Evolutionary conservation across 2,329 filamentous ascomycete species (phyloP), one percentile per base, ranked within the genome.

Genomic region (Cadophora gregata): DNA sequence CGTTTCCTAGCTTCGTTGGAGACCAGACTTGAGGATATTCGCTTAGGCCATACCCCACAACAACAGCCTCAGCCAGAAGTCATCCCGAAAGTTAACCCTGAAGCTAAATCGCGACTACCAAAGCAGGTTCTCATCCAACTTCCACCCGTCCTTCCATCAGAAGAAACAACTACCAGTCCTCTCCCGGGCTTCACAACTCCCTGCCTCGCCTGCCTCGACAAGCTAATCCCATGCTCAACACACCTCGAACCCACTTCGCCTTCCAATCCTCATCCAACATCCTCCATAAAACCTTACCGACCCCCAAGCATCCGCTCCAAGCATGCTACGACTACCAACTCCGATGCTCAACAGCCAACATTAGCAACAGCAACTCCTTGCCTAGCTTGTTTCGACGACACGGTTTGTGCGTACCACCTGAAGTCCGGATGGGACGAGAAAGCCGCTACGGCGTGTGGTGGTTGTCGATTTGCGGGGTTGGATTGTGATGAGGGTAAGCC

Each of bases 361-460:
- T 21, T 47, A 36, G 47, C 27, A 8, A n/a, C 47, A 36, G 59
- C 59, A 14, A 51, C 51, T 12, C 59, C 59, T 1, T 62, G 59
- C 31, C 45, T 62, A 0, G 59, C 59, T 27, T 62, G 59, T 38
- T 62, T 62, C 45, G 59, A 62, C 29, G 59, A 62, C 3, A 51
- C 59, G 10, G 48, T 50, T 9, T 62, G 59, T 14, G 59, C 59
- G 1, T 45, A 62, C 6, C 59, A 62, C 27, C 14, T 25, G 25
- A 50, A 25, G 16, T 31, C 12, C 14, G 29, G 29, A 38, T 36
- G 25, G 25, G 45, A 62, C 4, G 31, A 24, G 31, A 59, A 62
- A 47, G 29, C 50, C 2, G 59, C 45, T 3, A 45, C 24, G n/a
- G 24, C 42, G 9, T 62, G 59, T 27, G 59, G 59, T 0, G 38